Conservation (phyloP, 208 protist genomes). For the Leishmania aethiopica region DNA sequence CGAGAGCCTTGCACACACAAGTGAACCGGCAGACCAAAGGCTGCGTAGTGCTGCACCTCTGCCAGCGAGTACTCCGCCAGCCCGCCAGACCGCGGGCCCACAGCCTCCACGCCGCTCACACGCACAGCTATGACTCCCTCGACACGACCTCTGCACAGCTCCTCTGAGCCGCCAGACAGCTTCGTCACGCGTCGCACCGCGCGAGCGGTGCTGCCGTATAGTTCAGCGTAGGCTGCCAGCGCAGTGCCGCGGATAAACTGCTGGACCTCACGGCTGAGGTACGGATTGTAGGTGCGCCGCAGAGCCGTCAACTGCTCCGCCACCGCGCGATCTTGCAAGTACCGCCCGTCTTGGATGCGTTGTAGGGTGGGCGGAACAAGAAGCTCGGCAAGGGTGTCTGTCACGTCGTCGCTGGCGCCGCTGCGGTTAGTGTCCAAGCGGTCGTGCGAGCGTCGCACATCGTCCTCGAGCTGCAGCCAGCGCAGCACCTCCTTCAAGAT, state of each 20-base stretch:
- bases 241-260: constrained; percentile 75
- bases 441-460: constrained; percentile 30
- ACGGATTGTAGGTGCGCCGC: constrained; percentile 73
- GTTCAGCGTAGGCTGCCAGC: constrained; percentile 70
- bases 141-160: constrained; percentile 23
- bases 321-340: constrained; percentile 41
- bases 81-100: constrained; percentile 24
- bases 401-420: constrained; percentile 5
- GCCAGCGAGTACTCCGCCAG: constrained; percentile 41
- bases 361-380: constrained; percentile 41
- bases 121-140: constrained; percentile 36
- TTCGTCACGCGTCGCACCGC: constrained; percentile 28
- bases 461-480: constrained; percentile 37
- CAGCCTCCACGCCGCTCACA: constrained; percentile 37
- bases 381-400: constrained; percentile 24
- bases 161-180: constrained; percentile 19
- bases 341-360: constrained; percentile 44
- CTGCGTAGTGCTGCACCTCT: constrained; percentile 60
- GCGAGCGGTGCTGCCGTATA: constrained; percentile 57
- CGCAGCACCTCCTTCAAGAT: constrained; percentile 31
- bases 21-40: constrained; percentile 68
- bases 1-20: constrained; percentile 27
- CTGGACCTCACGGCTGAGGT: constrained; percentile 60
- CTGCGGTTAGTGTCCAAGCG: constrained; percentile 26
- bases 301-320: constrained; percentile 61